Base-by-base conservation (phyloP, 2,329 filamentous ascomycete genomes). In the Xylaria arbuscula region DNA sequence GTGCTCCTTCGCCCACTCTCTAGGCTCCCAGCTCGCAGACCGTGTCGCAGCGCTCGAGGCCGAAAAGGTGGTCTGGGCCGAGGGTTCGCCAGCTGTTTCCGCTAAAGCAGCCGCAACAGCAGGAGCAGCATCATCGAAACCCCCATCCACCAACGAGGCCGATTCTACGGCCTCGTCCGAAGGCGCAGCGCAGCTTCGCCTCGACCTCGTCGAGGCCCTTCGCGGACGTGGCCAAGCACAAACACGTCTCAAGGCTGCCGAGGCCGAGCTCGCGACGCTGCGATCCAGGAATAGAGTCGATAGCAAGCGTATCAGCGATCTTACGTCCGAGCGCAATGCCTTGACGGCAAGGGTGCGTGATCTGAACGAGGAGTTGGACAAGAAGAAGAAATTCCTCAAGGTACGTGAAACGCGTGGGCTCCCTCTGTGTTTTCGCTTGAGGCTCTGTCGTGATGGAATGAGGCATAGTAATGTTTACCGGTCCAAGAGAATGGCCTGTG, bases 301-400 rank as follows among this genome's bases (percentile, higher is more conserved):
- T 66, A 80, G 82, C 8, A 87, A 85, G 73, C 84, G 85, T 19
- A 85, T 97, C 60, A 82, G 84, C 17, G 82, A 86, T 24, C 82
- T 97, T 19, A 87, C 89, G 22, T 81, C 84, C 28, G 90, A 94
- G 74, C 87, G 88, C 40, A 84, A 86, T 19, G 80, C 84, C 1
- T 82, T 96, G 19, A 84, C 87, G 58, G 86, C 89, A 50, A 90
- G 90, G 70, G 82, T 97, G 48, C 90, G 88, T 71, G 95, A 98
- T 79, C 85, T 92, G 36, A 93, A 97, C 70, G 93, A 97, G 75
- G 96, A 98, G 83, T 81, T 98, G 38, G 88, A 86, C 64, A 93
- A 90, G 67, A 98, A 98, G 83, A 89, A 90, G 38, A 93, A 94
- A 78, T 82, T 98, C 72, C 86, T 97, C 2, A 91, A 94, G 83